A percentile compares a stretch with the other conserved stretches of the same genome.
These are phyloP conservation scores for Aulographum hederae DNA, from an alignment of 2,329 filamentous ascomycete genomes.

Conservation along the genomic window DNA sequence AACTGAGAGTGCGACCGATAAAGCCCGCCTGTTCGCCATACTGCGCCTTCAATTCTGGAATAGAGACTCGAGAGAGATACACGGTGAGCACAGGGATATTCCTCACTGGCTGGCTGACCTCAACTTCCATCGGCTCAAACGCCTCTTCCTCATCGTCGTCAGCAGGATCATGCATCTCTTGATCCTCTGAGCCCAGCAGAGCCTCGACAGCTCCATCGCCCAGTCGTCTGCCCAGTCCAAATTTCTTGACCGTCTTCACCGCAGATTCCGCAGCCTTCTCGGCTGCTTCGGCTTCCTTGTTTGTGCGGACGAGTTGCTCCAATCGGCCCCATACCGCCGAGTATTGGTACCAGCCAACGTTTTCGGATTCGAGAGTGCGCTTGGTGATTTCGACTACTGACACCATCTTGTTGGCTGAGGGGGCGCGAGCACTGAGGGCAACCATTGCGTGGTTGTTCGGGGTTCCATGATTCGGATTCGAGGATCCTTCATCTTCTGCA, in stretches of 20 bases:
- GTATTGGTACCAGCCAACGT: conserved; percentile 3
- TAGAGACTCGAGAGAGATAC: conserved; percentile 2
- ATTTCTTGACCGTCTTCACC: too few species aligned
- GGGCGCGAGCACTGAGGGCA: conserved; percentile 4
- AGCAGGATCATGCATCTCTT: too few species aligned
- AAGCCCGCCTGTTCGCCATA: too few species aligned
- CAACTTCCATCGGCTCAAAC: conserved; percentile 4
- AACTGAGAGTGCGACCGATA: too few species aligned
- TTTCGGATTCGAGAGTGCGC: conserved; percentile 1
- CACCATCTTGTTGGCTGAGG: conserved; percentile 5
- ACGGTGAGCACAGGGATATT: conserved; percentile 4
- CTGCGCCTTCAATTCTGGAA: conserved; percentile 2
- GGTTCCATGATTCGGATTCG: neutral
- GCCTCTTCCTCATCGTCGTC: conserved; percentile 3
- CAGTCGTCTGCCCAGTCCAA: too few species aligned
- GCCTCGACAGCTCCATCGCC: too few species aligned
- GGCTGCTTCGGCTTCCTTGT: too few species aligned
- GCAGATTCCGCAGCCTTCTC: too few species aligned
- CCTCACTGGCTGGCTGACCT: conserved; percentile 3
- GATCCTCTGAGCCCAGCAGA: too few species aligned
- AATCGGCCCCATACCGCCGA: conserved; percentile 4
- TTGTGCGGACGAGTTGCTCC: conserved; percentile 3
- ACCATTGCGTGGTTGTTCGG: conserved; percentile 2
- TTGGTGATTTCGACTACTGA: conserved; percentile 6
- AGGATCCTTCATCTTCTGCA: neutral